These are phyloP conservation scores for Omphalea diandra DNA, from an alignment of 441 rosid genomes.

Conservation along the genomic window DNA sequence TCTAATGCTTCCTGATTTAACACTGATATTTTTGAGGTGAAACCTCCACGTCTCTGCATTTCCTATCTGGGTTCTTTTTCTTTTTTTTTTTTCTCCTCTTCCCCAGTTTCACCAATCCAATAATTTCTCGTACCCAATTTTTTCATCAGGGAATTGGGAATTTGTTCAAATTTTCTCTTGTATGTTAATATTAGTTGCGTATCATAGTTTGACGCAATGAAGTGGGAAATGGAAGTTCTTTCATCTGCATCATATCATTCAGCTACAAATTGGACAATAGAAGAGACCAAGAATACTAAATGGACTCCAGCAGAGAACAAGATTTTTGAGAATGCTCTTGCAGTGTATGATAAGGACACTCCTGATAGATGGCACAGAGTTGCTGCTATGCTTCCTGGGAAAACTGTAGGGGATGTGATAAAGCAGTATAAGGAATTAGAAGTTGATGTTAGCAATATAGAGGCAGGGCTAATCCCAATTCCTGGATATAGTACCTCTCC, in stretches of 20 bases:
- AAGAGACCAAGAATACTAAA: constrained; percentile 58
- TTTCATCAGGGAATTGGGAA: background rate
- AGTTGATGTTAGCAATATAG: constrained; percentile 83
- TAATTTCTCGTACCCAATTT: constrained; percentile 7
- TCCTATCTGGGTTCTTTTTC: constrained; percentile 21
- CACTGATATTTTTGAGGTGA: constrained; percentile 46
- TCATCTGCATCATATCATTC: constrained; percentile 61
- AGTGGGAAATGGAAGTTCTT: constrained; percentile 61
- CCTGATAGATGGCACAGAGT: constrained; percentile 90
- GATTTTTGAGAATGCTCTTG: constrained; percentile 85
- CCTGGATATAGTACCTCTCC: constrained; percentile 67
- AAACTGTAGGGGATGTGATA: constrained; percentile 84
- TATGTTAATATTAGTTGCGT: constrained; percentile 5
- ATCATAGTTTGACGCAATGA: constrained; percentile 42
- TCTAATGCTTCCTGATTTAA: constrained; percentile 53
- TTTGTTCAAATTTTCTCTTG: background rate
- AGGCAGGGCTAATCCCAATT: constrained; percentile 86
- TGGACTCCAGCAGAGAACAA: constrained; percentile 97
- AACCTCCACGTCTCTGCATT: constrained; percentile 40
- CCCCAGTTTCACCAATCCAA: constrained; percentile 17
- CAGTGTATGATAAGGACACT: constrained; percentile 72
- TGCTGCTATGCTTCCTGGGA: constrained; percentile 89
- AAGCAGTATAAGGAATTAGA: constrained; percentile 83
- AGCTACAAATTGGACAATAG: constrained; percentile 60
- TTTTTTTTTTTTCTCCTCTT: no score